A percentile compares a stretch with the other conserved stretches of the same genome.
Conservation (phyloP, 176 grass and related monocot genomes). For the Aechmea fasciata region DNA sequence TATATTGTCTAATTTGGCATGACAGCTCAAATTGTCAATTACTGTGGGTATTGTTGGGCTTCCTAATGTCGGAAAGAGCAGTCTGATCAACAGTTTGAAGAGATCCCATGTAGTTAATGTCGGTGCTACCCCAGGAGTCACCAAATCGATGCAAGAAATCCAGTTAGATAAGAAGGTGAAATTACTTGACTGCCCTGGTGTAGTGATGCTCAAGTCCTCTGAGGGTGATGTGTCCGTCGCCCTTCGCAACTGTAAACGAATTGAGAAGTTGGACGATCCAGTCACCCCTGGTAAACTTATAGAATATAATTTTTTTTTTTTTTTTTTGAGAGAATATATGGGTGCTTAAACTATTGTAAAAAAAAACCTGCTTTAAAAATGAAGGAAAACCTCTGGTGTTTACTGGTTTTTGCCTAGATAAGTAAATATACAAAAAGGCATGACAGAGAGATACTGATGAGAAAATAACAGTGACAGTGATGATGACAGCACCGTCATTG, state of each 20-base stretch:
- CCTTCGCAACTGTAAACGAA: constrained; percentile 82
- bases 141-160: constrained; percentile 90
- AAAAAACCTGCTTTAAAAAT: no score
- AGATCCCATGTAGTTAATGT: constrained; percentile 87
- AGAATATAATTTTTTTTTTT: background rate
- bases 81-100: constrained; percentile 95
- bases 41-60: constrained; percentile 94
- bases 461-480: no score
- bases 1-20: constrained; percentile 15
- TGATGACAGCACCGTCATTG: no score
- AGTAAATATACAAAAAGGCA: no score
- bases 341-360: no score
- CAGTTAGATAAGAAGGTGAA: constrained; percentile 96
- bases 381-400: no score
- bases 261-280: constrained; percentile 96
- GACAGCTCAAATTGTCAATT: constrained; percentile 85
- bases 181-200: constrained; percentile 87
- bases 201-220: constrained; percentile 88
- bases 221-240: constrained; percentile 51
- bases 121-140: constrained; percentile 81
- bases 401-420: no score
- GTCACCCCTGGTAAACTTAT: constrained; percentile 52
- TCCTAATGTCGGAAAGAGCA: constrained; percentile 98
- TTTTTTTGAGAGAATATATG: no score
- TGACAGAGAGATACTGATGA: no score